Evolutionary conservation across 768 basidiomycete genomes (phyloP).

Genomic region (Pleurotus tuber-regium): DNA sequence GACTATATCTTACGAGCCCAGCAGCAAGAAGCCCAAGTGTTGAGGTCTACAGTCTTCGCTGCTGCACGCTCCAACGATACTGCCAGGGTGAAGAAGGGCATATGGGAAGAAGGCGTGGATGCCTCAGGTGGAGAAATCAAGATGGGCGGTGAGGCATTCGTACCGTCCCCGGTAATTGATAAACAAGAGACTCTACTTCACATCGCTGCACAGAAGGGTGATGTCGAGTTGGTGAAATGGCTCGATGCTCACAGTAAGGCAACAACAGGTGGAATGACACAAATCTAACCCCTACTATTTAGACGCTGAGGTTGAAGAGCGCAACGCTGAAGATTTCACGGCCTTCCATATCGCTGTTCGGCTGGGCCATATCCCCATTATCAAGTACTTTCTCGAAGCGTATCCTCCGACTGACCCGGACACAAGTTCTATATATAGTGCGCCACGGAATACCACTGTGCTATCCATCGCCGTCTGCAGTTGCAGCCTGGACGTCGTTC

Average conservation of each 20-base stretch:
- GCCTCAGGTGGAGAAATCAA: slow-evolving; percentile 70
- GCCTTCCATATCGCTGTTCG: slow-evolving; percentile 66
- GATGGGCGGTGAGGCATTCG: slow-evolving; percentile 50
- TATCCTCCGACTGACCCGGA: slow-evolving; percentile 58
- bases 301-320: slow-evolving; percentile 77
- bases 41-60: slow-evolving; percentile 61
- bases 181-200: slow-evolving; percentile 68
- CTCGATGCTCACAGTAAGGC: slow-evolving; percentile 67
- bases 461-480: slow-evolving; percentile 60
- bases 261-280: slow-evolving; percentile 19
- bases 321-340: slow-evolving; percentile 53
- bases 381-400: slow-evolving; percentile 59
- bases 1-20: slow-evolving; percentile 46
- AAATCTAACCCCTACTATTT: slow-evolving; percentile 16
- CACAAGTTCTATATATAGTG: slow-evolving; percentile 44
- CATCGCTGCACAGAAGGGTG: slow-evolving; percentile 55
- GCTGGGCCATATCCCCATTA: slow-evolving; percentile 47
- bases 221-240: slow-evolving; percentile 63
- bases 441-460: slow-evolving; percentile 38
- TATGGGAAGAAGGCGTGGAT: slow-evolving; percentile 72
- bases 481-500: slow-evolving; percentile 60
- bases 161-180: slow-evolving; percentile 45
- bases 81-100: slow-evolving; percentile 55
- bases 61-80: slow-evolving; percentile 58
- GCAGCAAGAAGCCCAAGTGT: slow-evolving; percentile 48